Evolutionary conservation across 1,139 yeast species (phyloP), one percentile per base, ranked within the genome.

Genomic region (Ogataea hybrid): DNA sequence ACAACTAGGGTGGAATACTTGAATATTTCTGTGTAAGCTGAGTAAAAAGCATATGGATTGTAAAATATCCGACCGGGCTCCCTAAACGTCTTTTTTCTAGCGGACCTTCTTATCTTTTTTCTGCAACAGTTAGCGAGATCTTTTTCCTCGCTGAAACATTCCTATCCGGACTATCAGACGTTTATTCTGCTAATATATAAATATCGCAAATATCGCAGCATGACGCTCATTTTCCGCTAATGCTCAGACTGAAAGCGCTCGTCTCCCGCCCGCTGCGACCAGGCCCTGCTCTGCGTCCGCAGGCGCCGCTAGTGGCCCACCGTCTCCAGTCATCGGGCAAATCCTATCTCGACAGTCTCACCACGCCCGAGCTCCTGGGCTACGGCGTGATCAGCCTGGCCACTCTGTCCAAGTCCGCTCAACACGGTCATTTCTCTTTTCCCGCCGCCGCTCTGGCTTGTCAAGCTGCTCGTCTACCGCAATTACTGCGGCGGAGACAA

Each of bases 401-500:
- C 30, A 84, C 92, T 1, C 54, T 79, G 30, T 80, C 79, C 62
- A 81, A 79, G 55, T 73, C 82, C 79, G 20, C 69, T 84, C 50
- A 69, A 81, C 49, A 48, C 74, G 9, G 82, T 82, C 46, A 81
- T 83, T 54, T 79, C 76, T 54, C 40, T 74, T n/a, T 84, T 84
- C 65, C 94, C 94, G 3, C 78, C 84, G 10, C 97, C 97, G 21
- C 71, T 83, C 58, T 71, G 77, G 46, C 46, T 88, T 31, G 75
- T 90, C 51, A 85, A 81, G 64, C 67, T 78, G 31, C 71, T 89
- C 53, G 87, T 90, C 14, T 89, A 87, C 62, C 83, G 84, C 49
- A 74, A 87, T 48, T 90, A 89, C 67, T 85, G 95, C 61, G 97
- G 97, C 28, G 98, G 98, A 40, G 95, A 86, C 56, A 79, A 77